Conservation (phyloP, 1,139 yeast genomes). For the Debaryomycetaceae sp. region DNA sequence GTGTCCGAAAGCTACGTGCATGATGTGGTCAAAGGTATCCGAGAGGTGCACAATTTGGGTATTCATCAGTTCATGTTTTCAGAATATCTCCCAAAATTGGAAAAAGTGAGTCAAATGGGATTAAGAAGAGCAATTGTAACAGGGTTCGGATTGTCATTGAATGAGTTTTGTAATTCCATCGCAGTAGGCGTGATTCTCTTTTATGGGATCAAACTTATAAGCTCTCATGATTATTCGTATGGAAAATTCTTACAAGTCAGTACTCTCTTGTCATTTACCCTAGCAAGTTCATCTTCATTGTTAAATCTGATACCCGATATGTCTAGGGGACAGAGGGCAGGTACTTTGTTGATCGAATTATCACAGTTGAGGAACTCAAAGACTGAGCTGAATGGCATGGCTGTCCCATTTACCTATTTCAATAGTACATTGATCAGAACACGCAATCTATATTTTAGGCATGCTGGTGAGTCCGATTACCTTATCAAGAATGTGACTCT, state of each 20-base stretch:
- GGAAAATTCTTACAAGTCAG: conserved; percentile 65
- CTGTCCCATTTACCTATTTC: conserved; percentile 10
- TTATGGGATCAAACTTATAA: conserved; percentile 72
- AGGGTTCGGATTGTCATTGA: conserved; percentile 62
- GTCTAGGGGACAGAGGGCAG: conserved; percentile 73
- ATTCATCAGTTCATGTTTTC: conserved; percentile 45
- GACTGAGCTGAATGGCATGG: conserved; percentile 27
- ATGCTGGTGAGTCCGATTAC: conserved; percentile 23
- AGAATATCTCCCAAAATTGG: conserved; percentile 30
- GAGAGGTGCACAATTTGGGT: conserved; percentile 58
- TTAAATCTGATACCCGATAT: conserved; percentile 70
- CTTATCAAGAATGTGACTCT: conserved; percentile 42
- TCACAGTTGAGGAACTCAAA: conserved; percentile 30
- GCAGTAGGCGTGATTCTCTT: conserved; percentile 71
- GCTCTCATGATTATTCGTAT: conserved; percentile 49
- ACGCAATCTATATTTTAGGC: conserved; percentile 43
- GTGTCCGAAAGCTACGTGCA: conserved; percentile 51
- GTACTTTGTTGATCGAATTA: conserved; percentile 49
- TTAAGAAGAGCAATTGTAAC: conserved; percentile 48
- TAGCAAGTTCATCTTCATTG: conserved; percentile 58
- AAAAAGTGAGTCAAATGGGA: conserved; percentile 30
- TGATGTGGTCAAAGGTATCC: conserved; percentile 58
- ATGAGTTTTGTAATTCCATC: conserved; percentile 50
- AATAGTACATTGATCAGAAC: background rate
- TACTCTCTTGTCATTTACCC: conserved; percentile 69